Conservation (phyloP, 2,329 filamentous ascomycete species). For the Fonsecaea pugnacius region DNA sequence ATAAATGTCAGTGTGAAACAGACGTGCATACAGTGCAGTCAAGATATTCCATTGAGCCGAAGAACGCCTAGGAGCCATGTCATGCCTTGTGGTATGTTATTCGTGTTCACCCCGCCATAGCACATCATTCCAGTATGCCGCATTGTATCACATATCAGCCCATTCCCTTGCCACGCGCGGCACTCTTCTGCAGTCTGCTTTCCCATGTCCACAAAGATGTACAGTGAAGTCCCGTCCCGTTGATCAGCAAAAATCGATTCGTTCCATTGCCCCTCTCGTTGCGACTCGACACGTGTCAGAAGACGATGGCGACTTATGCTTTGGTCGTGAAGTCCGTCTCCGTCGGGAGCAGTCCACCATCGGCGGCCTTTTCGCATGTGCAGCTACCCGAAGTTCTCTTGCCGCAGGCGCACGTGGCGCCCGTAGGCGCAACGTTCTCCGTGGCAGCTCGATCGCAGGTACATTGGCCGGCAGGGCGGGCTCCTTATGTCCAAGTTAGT, state of each 20-base stretch:
- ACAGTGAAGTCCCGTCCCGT: neutral
- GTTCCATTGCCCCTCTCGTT: neutral
- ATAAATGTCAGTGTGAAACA: no score
- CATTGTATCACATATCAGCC: neutral
- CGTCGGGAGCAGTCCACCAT: conserved; percentile 65
- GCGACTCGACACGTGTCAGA: neutral
- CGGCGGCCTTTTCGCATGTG: conserved; percentile 78
- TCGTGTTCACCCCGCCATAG: neutral
- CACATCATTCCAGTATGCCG: neutral
- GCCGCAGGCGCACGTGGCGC: conserved; percentile 75
- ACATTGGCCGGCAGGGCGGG: conserved; percentile 77
- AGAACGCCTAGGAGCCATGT: neutral
- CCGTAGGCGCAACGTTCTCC: conserved; percentile 69
- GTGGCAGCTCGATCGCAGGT: conserved; percentile 73
- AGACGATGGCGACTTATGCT: conserved; percentile 31
- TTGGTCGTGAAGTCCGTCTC: conserved; percentile 89
- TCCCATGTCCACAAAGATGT: neutral
- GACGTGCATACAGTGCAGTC: no score
- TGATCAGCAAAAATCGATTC: neutral
- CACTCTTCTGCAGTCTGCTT: neutral
- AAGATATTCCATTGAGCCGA: neutral
- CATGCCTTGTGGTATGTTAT: neutral
- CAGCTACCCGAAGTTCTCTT: conserved; percentile 74
- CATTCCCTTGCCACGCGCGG: neutral
- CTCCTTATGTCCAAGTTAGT: conserved; percentile 49